Percentiles rank a stretch among this genome's conserved stretches.
Evolutionary conservation across 768 basidiomycete species (phyloP).

Genomic region (Suillus tomentosus): DNA sequence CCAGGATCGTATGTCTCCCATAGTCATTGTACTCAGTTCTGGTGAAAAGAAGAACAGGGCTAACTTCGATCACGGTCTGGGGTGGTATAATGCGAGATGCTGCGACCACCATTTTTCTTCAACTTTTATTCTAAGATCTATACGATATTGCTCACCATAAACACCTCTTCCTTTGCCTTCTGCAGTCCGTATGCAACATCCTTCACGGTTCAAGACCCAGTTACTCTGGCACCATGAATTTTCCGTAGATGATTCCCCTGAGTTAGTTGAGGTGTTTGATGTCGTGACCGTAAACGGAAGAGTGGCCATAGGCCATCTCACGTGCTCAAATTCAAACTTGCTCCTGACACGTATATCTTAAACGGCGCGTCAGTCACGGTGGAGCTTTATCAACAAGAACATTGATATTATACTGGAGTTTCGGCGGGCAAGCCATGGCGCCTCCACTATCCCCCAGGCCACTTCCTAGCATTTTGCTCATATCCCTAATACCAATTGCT

Average conservation of each 20-base stretch:
- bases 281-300: conserved; percentile 20
- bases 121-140: neutral
- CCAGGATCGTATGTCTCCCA: conserved; percentile 63
- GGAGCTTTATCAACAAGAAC: neutral
- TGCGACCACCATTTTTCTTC: conserved; percentile 32
- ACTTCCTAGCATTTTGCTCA: conserved; percentile 51
- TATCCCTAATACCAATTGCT: conserved; percentile 66
- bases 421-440: conserved; percentile 24
- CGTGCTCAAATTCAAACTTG: conserved; percentile 7
- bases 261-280: neutral
- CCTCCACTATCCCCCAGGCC: conserved; percentile 44
- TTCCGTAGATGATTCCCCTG: neutral
- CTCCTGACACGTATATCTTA: neutral
- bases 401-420: neutral
- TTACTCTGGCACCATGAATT: neutral
- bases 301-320: conserved; percentile 18
- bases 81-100: conserved; percentile 38
- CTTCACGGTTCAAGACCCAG: conserved; percentile 44
- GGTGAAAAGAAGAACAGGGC: conserved; percentile 79
- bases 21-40: conserved; percentile 69
- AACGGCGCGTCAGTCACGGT: neutral
- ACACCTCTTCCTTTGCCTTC: conserved; percentile 62
- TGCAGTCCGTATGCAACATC: conserved; percentile 47
- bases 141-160: conserved; percentile 47
- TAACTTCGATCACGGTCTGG: conserved; percentile 75